Conservation (phyloP, 768 basidiomycete species). For the Rubroboletus pulcherrimus region DNA sequence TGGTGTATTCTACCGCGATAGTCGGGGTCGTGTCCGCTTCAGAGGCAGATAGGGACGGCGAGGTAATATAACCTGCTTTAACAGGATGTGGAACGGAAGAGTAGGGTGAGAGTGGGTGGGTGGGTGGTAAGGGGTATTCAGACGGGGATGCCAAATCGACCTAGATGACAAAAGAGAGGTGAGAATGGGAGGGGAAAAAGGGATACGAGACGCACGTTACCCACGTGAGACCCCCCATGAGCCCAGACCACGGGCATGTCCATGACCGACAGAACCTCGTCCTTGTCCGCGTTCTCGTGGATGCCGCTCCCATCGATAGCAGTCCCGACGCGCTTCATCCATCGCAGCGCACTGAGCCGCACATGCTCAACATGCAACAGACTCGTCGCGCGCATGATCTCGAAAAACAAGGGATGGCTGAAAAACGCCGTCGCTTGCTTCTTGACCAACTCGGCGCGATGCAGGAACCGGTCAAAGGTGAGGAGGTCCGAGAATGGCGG, state of each 20-base stretch:
- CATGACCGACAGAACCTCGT: constrained; percentile 1
- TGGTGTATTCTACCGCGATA: constrained; percentile 5
- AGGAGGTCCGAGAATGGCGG: constrained; percentile 43
- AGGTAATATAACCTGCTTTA: constrained; percentile 4
- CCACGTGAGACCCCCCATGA: constrained; percentile 22
- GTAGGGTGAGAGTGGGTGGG: constrained; percentile 21
- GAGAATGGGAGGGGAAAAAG: background rate
- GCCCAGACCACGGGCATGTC: constrained; percentile 13
- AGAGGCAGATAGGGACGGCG: background rate
- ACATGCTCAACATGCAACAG: constrained; percentile 5
- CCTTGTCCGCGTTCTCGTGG: background rate
- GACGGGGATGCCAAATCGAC: constrained; percentile 34
- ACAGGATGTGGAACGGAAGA: constrained; percentile 13
- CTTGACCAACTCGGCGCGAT: constrained; percentile 39
- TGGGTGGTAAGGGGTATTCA: constrained; percentile 32
- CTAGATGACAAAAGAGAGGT: constrained; percentile 17
- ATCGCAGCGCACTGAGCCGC: constrained; percentile 17
- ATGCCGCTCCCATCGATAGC: too few species aligned
- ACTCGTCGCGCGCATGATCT: constrained; percentile 28
- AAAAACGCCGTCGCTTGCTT: constrained; percentile 33
- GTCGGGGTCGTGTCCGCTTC: constrained; percentile 1
- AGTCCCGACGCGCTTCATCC: constrained; percentile 16
- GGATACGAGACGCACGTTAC: constrained; percentile 21
- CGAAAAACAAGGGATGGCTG: constrained; percentile 45
- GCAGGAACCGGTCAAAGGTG: constrained; percentile 44